Evolutionary conservation across 2,329 filamentous ascomycete genomes (phyloP), one percentile per base, ranked within the genome.

Genomic region (Ophiostoma fasciatum): DNA sequence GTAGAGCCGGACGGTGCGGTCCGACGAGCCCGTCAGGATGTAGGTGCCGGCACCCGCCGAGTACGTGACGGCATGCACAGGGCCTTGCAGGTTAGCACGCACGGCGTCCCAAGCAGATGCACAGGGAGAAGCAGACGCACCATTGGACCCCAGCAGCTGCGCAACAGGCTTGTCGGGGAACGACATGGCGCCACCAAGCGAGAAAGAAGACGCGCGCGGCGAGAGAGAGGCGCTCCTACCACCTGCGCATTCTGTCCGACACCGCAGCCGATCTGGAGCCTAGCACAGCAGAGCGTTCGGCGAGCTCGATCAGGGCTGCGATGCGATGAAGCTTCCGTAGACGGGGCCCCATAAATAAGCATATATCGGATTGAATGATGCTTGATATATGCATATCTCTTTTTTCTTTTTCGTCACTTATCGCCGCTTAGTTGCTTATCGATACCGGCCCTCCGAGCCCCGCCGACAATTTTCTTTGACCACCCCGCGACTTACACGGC

Each of bases 1-100:
- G 63, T 85, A 92, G 28, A 94, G 77, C 38, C 87, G 78, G 53
- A 94, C 76, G 13, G 74, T 69, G 43, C 85, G 82, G 64, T 94
- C 88, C 35, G 82, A 72, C 23, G 79, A 84, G 50, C 88, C 87
- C 25, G 84, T 85, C 40, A 96, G 71, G 52, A 94, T 71, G 51
- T 84, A 84, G 4, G 76, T 78, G 28, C 78, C 78, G 13, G 78
- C 73, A 11, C 71, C 74, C 42, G 77, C 71, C 36, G 79, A 84
- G 58, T 84, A 84, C 35, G 72, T 64, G 36, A 84, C 63, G 32
- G 79, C 72, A 53, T 84, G 81, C 33, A 84, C 66, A 25, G 80
- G 76, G 40, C 75, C 78, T 82, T 49, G 20, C 5, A 20, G 29
- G 7, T 3, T 4, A 19, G 11, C n/a, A 23, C n/a, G 17, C 9